Percentiles rank a stretch among this genome's conserved stretches.
Evolutionary conservation across 2,329 filamentous ascomycete genomes (phyloP).

Genomic region (Tolypocladium album): DNA sequence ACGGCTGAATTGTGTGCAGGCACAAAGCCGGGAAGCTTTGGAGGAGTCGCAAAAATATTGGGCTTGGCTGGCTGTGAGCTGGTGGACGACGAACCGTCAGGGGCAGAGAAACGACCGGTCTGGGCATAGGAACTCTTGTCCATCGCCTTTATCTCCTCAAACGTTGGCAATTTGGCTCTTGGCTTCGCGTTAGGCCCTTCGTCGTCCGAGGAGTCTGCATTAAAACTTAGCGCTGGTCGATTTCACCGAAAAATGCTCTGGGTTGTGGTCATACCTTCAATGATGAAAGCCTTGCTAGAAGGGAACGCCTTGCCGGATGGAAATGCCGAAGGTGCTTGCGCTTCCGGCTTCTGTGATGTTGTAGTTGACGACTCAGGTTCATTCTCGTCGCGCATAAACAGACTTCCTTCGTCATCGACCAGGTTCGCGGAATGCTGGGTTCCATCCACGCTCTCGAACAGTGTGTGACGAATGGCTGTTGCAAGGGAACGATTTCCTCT

Average conservation of each 20-base stretch:
- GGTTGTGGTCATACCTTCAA: neutral
- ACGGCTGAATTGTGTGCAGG: neutral
- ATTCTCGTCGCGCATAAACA: constrained; percentile 14
- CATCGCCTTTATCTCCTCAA: neutral
- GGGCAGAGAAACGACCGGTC: neutral
- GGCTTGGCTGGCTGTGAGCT: neutral
- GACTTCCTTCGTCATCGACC: neutral
- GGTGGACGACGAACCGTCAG: neutral
- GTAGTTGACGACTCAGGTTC: neutral
- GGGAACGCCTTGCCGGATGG: neutral
- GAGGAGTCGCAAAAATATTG: constrained; percentile 5
- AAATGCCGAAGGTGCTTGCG: neutral
- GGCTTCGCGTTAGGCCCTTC: neutral
- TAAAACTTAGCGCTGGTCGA: neutral
- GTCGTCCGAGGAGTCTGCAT: neutral
- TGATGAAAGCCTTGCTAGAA: neutral
- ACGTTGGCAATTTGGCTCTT: neutral
- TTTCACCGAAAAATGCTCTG: neutral
- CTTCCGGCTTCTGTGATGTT: neutral
- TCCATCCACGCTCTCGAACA: constrained; percentile 25
- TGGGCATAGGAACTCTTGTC: neutral
- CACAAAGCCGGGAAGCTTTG: neutral
- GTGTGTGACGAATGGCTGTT: constrained; percentile 43
- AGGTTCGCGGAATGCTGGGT: neutral
- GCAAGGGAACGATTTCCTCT: constrained; percentile 40